These are phyloP conservation scores for Ormosia emarginata DNA, from an alignment of 306 rosid species.

Conservation along the genomic window DNA sequence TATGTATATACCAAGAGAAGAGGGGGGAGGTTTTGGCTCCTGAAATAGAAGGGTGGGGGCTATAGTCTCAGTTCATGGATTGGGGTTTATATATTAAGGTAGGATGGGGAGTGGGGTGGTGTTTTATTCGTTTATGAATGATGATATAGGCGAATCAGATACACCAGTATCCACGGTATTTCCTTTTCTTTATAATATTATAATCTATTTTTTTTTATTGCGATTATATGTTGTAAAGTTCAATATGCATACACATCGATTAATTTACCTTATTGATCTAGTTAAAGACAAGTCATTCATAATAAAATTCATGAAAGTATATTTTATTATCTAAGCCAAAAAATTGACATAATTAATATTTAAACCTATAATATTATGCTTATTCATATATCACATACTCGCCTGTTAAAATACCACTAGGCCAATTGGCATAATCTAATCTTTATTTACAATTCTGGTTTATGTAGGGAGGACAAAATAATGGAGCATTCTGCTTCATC, in stretches of 20 bases:
- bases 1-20: not conserved
- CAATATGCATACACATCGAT: too few relatives aligned
- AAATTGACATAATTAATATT: too few relatives aligned
- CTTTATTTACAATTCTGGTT: not conserved
- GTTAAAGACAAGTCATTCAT: too few relatives aligned
- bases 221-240: too few relatives aligned
- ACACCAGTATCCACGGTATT: not conserved
- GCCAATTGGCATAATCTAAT: too few relatives aligned
- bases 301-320: too few relatives aligned
- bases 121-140: conserved; percentile 40
- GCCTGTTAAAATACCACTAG: too few relatives aligned
- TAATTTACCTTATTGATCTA: too few relatives aligned
- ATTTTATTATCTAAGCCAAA: too few relatives aligned
- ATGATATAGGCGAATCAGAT: conserved; percentile 40
- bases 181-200: not conserved
- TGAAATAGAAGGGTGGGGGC: not conserved
- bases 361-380: too few relatives aligned
- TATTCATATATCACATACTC: too few relatives aligned
- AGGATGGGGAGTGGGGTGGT: not conserved
- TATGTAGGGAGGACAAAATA: not conserved
- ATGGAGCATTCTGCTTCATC: not conserved
- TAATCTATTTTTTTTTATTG: too few relatives aligned
- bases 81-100: not conserved
- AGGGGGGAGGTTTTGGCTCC: not conserved
- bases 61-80: not conserved